Evolutionary conservation across 345 rosid genomes (phyloP).

Genomic region (Acer yangbiense): DNA sequence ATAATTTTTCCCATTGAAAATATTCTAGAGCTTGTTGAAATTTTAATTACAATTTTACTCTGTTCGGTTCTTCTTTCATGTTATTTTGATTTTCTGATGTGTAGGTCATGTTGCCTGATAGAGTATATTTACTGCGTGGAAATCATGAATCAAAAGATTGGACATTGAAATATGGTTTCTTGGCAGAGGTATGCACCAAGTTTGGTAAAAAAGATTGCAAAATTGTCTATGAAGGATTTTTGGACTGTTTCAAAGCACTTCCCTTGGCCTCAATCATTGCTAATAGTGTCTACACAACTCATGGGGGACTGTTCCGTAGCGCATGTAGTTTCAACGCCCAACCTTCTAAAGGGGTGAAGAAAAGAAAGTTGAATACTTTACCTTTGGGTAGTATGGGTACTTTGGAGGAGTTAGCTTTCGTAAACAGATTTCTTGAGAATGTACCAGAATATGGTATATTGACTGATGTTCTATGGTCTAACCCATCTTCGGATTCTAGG

Average conservation of each 20-base stretch:
- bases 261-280: constrained; percentile 45
- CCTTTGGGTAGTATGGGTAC: constrained; percentile 31
- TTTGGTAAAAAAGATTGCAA: constrained; percentile 34
- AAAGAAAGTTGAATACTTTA: constrained; percentile 18
- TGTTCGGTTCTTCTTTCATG: not conserved
- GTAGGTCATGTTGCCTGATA: constrained; percentile 48
- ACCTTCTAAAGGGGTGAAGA: constrained; percentile 20
- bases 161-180: constrained; percentile 37
- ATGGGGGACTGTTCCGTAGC: constrained; percentile 52
- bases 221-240: constrained; percentile 34
- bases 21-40: not conserved
- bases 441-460: constrained; percentile 35
- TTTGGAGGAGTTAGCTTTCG: constrained; percentile 37
- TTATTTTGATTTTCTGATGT: not conserved
- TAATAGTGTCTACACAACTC: constrained; percentile 40
- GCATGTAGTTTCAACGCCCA: constrained; percentile 6
- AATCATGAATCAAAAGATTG: constrained; percentile 46
- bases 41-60: not conserved
- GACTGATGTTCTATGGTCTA: constrained; percentile 47
- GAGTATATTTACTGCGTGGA: constrained; percentile 43
- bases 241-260: constrained; percentile 36
- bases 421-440: constrained; percentile 39
- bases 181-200: constrained; percentile 40
- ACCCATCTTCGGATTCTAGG: constrained; percentile 44
- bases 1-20: not conserved